These are phyloP conservation scores for Noccaea caerulescens DNA, from an alignment of 345 rosid species.

Conservation along the genomic window DNA sequence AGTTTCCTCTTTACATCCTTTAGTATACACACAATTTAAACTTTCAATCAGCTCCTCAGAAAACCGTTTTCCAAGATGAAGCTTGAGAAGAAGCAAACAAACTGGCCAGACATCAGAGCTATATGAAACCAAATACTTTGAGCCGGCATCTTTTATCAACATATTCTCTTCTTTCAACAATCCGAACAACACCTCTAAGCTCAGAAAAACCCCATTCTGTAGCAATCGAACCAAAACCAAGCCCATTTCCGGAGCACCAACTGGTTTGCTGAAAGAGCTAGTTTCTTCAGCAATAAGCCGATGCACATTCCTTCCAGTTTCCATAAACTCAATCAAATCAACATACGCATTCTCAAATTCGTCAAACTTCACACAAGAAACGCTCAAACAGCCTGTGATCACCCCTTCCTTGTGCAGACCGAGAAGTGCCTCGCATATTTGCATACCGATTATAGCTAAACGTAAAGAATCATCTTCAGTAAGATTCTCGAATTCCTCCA, in stretches of 20 bases:
- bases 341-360: constrained; percentile 60
- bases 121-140: constrained; percentile 40
- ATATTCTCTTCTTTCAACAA: constrained; percentile 50
- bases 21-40: constrained; percentile 36
- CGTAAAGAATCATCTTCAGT: constrained; percentile 45
- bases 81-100: constrained; percentile 60
- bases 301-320: constrained; percentile 49
- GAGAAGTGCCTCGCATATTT: constrained; percentile 71
- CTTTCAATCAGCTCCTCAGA: constrained; percentile 47
- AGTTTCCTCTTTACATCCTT: constrained; percentile 40
- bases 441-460: constrained; percentile 68
- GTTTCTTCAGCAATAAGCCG: constrained; percentile 36
- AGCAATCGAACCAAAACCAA: constrained; percentile 44
- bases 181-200: constrained; percentile 69
- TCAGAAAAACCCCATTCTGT: constrained; percentile 50
- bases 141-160: constrained; percentile 36
- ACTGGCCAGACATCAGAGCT: constrained; percentile 79
- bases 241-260: constrained; percentile 44
- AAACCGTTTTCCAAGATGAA: constrained; percentile 59
- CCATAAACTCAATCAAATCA: constrained; percentile 58
- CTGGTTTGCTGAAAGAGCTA: constrained; percentile 42
- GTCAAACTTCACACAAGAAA: constrained; percentile 63
- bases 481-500: constrained; percentile 39
- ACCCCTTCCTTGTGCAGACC: constrained; percentile 62
- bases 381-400: constrained; percentile 58